Conservation (phyloP, 2,329 filamentous ascomycete genomes). For the Cephalotrichum gorgonifer region DNA sequence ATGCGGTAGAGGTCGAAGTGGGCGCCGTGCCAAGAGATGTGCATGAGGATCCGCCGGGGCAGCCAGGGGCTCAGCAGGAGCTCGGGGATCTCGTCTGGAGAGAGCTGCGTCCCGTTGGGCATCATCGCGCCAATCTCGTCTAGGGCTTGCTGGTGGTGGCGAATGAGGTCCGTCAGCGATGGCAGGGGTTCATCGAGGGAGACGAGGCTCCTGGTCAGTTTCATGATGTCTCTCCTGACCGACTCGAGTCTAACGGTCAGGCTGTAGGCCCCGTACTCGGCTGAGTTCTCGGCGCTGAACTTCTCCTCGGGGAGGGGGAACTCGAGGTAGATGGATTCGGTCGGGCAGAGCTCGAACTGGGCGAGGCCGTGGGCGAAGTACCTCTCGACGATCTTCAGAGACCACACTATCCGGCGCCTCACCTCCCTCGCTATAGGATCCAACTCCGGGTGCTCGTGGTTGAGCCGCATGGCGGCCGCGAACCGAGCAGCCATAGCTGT, state of each 20-base stretch:
- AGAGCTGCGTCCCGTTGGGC: neutral
- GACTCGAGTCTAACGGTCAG: neutral
- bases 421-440: conserved; percentile 30
- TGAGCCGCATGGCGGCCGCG: conserved; percentile 30
- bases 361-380: conserved; percentile 30
- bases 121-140: neutral
- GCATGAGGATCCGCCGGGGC: conserved; percentile 17
- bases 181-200: conserved; percentile 8
- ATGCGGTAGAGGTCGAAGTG: conserved; percentile 33
- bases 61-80: conserved; percentile 8
- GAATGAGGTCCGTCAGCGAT: neutral
- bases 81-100: neutral
- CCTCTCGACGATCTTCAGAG: conserved; percentile 30
- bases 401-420: conserved; percentile 32
- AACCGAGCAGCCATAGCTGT: conserved; percentile 30
- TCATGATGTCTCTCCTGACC: conserved; percentile 9
- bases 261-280: neutral
- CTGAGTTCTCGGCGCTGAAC: conserved; percentile 14
- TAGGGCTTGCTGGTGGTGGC: neutral
- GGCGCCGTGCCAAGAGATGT: conserved; percentile 28
- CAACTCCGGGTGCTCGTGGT: conserved; percentile 28
- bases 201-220: conserved; percentile 8
- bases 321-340: conserved; percentile 28
- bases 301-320: conserved; percentile 33
- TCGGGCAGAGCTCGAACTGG: conserved; percentile 32